Base-by-base conservation (phyloP, 352 stramenopile species). In the Thraustochytrium striatum region DNA sequence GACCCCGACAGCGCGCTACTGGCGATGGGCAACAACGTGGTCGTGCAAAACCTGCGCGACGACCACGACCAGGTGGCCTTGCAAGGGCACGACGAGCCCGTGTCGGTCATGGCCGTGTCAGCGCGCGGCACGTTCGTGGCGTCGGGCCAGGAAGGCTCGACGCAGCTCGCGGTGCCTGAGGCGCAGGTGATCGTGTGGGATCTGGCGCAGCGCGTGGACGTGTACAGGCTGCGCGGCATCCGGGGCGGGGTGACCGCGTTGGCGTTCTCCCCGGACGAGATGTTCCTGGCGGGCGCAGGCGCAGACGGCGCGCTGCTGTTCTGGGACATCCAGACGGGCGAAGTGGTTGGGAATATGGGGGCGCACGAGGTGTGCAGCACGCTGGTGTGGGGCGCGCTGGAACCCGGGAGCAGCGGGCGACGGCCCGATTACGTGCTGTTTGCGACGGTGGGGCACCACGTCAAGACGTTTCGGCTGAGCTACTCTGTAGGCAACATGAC, bases 311-410 rank as follows among this genome's bases (percentile, higher is more conserved):
- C 84, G 41, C 44, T 87, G 32, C 85, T 84, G 53, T 70, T 88
- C 3, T 88, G 85, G 85, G 85, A 88, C 75, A 85, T 85, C 72
- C 69, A 79, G 33, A 87, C 84, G 8, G 85, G 85, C 28, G 85
- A 88, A 72, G 19, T 81, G 35, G 35, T 83, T 21, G 69, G 72
- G 33, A 82, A 72, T 28, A 16, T 69, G 47, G 73, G 69, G n/a
- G 33, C 25, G 62, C 2, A 7, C 28, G 62, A 30, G 5, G 11
- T 82, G 38, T 32, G 41, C 2, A 11, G 28, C 19, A 69, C 47
- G 28, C 52, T 72, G n/a, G 25, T 43, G n/a, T 72, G 55, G 58
- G 36, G 50, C 1, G 25, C 65, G 16, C 11, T 44, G 38, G 59
- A 75, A 39, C 52, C 84, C 53, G 43, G 16, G 16, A 32, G 59